Evolutionary conservation across 495 filamentous ascomycete genomes (phyloP), one percentile per base, ranked within the genome.

Genomic region (Neurospora intermedia): DNA sequence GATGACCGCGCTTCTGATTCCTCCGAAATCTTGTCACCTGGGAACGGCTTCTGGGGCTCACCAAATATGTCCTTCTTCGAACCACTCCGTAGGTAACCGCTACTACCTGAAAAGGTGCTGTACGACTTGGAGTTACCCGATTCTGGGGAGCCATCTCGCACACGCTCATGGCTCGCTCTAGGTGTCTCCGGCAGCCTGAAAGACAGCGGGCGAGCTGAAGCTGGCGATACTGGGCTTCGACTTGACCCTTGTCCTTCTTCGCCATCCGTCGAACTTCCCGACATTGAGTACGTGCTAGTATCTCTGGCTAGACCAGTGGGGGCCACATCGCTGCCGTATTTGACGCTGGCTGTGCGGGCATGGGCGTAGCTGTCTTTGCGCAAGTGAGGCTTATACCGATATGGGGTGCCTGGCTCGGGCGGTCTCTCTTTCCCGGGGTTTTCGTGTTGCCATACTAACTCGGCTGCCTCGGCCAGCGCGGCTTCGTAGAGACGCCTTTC

Each of bases 21-120:
- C 80, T 97, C 93, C 83, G 92, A 97, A 70, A 97, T 97, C 75
- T 94, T 89, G 74, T 96, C 93, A 41, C 91, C 88, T 5, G 91
- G 87, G 75, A 89, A 89, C 11, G 88, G 83, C 79, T 85, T 84
- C 76, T 87, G 81, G 70, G 85, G 80, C 76, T 88, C 87, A 42
- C 85, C 88, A 77, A 87, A 90, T 73, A 87, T 83, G 73, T 87
- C 87, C 70, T 88, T 81, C 76, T 86, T 89, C 62, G 83, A 78
- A 73, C 83, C 86, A 76, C 84, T 86, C 48, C 85, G 82, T 31
- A 81, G 81, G 16, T 82, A 80, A 8, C 75, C 74, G 18, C 78
- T 40, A 1, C 71, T 69, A 62, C 73, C 70, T 2, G 79, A 69
- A 6, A 82, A 42, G 10, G 77, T 73, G 31, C 77, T 78, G 48